Evolutionary conservation across 148 eudicot species (phyloP).

Genomic region (Nyssa sinensis): DNA sequence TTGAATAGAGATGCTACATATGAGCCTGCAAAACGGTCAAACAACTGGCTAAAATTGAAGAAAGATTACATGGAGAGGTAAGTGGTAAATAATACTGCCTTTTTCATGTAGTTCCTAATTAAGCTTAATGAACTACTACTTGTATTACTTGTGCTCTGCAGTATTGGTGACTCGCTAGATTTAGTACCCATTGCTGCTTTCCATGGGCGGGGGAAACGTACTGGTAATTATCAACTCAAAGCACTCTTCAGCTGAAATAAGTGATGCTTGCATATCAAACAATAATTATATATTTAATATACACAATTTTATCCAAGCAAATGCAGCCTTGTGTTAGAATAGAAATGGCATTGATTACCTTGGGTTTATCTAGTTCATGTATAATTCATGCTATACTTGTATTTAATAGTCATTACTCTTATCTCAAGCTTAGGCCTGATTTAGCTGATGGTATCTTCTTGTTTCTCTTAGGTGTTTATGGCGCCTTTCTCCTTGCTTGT

Average conservation of each 20-base stretch:
- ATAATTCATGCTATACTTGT: background rate
- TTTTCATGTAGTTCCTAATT: conserved; percentile 10
- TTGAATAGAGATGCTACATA: conserved; percentile 87
- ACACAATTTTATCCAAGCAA: background rate
- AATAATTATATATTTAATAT: background rate
- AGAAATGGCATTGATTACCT: background rate
- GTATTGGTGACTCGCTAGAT: conserved; percentile 93
- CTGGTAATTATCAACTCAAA: conserved; percentile 43
- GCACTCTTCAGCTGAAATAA: background rate
- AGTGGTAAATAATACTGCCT: conserved; percentile 7
- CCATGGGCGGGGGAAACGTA: conserved; percentile 90
- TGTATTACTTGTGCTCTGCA: conserved; percentile 30
- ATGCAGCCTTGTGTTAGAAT: background rate
- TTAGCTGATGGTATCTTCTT: conserved; percentile 10
- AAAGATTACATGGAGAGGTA: conserved; percentile 97
- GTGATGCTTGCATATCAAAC: background rate
- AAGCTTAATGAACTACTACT: background rate
- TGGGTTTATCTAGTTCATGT: background rate
- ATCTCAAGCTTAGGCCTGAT: background rate
- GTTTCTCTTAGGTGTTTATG: conserved; percentile 66
- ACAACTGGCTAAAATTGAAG: conserved; percentile 93
- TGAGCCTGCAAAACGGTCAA: conserved; percentile 94
- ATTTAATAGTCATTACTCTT: background rate
- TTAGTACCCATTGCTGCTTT: conserved; percentile 95
- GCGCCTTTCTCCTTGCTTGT: conserved; percentile 97